Evolutionary conservation across 1,284 basidiomycete species (phyloP).

Genomic region (Ustilago cynodontis): DNA sequence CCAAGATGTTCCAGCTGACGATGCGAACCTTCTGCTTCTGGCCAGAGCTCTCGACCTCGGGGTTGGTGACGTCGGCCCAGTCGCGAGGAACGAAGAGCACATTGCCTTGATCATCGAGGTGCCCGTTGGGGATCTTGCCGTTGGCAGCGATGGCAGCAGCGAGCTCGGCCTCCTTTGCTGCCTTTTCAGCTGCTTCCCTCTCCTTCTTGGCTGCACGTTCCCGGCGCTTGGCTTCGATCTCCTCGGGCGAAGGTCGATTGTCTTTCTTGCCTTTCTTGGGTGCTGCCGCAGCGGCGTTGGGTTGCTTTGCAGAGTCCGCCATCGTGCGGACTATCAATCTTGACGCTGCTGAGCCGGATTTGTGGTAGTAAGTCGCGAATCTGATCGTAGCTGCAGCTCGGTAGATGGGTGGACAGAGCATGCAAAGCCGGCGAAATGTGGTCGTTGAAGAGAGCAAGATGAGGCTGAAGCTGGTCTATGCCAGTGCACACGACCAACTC

Average conservation of each 20-base stretch:
- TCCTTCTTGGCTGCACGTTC: constrained; percentile 53
- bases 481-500: constrained; percentile 9
- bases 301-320: constrained; percentile 19
- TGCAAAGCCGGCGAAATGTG: not conserved
- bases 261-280: constrained; percentile 34
- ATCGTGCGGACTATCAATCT: constrained; percentile 6
- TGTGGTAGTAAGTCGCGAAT: not conserved
- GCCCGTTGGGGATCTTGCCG: constrained; percentile 46
- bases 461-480: not conserved
- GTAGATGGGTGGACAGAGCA: constrained; percentile 10
- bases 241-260: constrained; percentile 43
- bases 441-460: not conserved
- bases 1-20: constrained; percentile 69
- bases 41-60: not conserved
- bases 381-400: not conserved
- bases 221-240: constrained; percentile 49
- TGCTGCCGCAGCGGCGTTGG: not conserved
- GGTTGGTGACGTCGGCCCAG: constrained; percentile 31
- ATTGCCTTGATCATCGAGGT: constrained; percentile 43
- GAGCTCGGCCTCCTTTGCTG: constrained; percentile 46
- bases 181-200: constrained; percentile 51
- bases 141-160: constrained; percentile 44
- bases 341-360: not conserved
- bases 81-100: constrained; percentile 46
- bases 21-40: constrained; percentile 33